Percentiles rank a stretch among this genome's conserved stretches.
Evolutionary conservation across 768 basidiomycete genomes (phyloP).

Genomic region (Leccinum rimulosum): DNA sequence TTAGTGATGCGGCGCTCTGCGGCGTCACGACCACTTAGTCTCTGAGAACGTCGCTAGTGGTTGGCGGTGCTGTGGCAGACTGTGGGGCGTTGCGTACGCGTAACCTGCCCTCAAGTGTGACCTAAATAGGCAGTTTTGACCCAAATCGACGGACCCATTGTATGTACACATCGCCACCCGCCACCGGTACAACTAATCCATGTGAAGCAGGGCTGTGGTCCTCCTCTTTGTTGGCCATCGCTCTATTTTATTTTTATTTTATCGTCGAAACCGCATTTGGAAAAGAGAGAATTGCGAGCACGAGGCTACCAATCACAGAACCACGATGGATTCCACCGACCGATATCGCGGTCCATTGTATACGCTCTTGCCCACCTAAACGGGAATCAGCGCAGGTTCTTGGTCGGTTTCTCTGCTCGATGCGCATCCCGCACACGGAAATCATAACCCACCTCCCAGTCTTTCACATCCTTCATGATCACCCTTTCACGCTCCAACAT

Average conservation of each 20-base stretch:
- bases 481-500: slow-evolving; percentile 74
- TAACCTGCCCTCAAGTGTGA: slow-evolving; percentile 21
- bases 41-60: slow-evolving; percentile 2
- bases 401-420: slow-evolving; percentile 18
- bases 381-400: background rate
- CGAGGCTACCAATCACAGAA: slow-evolving; percentile 43
- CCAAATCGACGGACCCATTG: slow-evolving; percentile 24
- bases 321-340: slow-evolving; percentile 53
- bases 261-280: slow-evolving; percentile 9
- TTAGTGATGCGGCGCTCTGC: slow-evolving; percentile 10
- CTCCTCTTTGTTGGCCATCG: slow-evolving; percentile 11
- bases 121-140: slow-evolving; percentile 4
- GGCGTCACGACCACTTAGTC: slow-evolving; percentile 15
- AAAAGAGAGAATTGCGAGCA: slow-evolving; percentile 7
- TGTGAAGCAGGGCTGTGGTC: slow-evolving; percentile 26
- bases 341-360: slow-evolving; percentile 80
- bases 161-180: slow-evolving; percentile 30
- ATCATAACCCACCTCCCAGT: slow-evolving; percentile 80
- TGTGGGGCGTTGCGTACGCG: slow-evolving; percentile 2
- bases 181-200: slow-evolving; percentile 29
- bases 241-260: slow-evolving; percentile 1
- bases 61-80: slow-evolving; percentile 10
- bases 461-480: slow-evolving; percentile 93
- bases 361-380: slow-evolving; percentile 79
- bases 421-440: slow-evolving; percentile 23